phyloP scores from a whole-genome alignment of 2,329 filamentous ascomycete genomes.

The Trichoderma sp. region DNA sequence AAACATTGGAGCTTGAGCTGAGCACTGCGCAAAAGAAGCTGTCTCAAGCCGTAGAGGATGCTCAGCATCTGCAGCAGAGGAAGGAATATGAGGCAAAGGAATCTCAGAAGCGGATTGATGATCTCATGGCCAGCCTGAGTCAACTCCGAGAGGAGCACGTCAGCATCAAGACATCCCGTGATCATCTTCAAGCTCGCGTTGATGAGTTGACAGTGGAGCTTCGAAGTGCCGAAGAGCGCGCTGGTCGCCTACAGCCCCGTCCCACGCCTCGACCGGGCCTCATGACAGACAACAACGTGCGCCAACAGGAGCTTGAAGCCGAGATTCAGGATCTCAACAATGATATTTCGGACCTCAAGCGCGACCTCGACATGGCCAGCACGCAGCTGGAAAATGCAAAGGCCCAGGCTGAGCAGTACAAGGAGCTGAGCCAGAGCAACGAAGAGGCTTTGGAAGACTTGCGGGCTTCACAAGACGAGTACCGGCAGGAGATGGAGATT shows the following conservation, averaged over 20 bases:
- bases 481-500: slow-evolving; percentile 78
- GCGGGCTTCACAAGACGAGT: slow-evolving; percentile 78
- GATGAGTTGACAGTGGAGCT: slow-evolving; percentile 87
- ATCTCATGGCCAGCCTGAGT: slow-evolving; percentile 75
- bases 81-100: slow-evolving; percentile 90
- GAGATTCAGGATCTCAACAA: slow-evolving; percentile 76
- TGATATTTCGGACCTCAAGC: slow-evolving; percentile 81
- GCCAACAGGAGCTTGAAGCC: slow-evolving; percentile 51
- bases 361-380: slow-evolving; percentile 77
- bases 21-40: slow-evolving; percentile 77
- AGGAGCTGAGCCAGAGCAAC: slow-evolving; percentile 77
- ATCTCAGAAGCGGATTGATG: slow-evolving; percentile 86
- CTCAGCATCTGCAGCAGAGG: slow-evolving; percentile 74
- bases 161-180: slow-evolving; percentile 78
- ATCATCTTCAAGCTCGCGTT: slow-evolving; percentile 84
- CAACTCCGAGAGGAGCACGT: slow-evolving; percentile 83
- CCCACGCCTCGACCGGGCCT: slow-evolving; percentile 60
- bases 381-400: slow-evolving; percentile 79
- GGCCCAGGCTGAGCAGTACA: slow-evolving; percentile 81
- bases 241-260: slow-evolving; percentile 76
- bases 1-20: slow-evolving; percentile 76
- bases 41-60: slow-evolving; percentile 76
- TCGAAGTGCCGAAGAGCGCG: slow-evolving; percentile 82
- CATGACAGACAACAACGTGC: slow-evolving; percentile 41
- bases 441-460: slow-evolving; percentile 84